Conservation (phyloP, 805 yeast species). For the Yarrowia hollandica region DNA sequence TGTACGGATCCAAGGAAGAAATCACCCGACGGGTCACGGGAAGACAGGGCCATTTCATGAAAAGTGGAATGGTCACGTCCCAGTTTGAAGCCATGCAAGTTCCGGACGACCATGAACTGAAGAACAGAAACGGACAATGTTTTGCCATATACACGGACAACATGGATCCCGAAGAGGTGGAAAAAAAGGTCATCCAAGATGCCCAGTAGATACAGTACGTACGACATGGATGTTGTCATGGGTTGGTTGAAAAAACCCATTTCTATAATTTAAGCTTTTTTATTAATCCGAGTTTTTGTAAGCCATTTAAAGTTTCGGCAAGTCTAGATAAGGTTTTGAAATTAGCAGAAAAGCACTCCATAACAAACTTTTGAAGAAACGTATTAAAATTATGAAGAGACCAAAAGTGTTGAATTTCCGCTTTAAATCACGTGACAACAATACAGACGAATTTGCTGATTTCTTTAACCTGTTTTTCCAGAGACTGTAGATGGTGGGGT, state of each 20-base stretch:
- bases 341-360: too few relatives aligned
- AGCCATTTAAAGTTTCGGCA: too few relatives aligned
- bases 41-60: slow-evolving; percentile 85
- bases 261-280: not conserved
- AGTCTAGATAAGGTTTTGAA: too few relatives aligned
- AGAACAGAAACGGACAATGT: not conserved
- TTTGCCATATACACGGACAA: slow-evolving; percentile 2
- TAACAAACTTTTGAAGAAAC: too few relatives aligned
- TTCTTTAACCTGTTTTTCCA: too few relatives aligned
- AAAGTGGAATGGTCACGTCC: slow-evolving; percentile 75
- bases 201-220: not conserved
- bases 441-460: too few relatives aligned
- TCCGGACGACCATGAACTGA: slow-evolving; percentile 46
- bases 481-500: too few relatives aligned
- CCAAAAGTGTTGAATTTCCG: too few relatives aligned
- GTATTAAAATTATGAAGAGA: too few relatives aligned
- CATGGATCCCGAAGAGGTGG: not conserved
- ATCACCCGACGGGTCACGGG: slow-evolving; percentile 58
- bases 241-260: too few relatives aligned
- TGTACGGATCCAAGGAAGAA: slow-evolving; percentile 63
- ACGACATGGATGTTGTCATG: too few relatives aligned
- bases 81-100: slow-evolving; percentile 75
- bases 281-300: not conserved
- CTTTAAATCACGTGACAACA: too few relatives aligned
- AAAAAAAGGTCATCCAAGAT: not conserved